Base-by-base conservation (phyloP, 768 basidiomycete genomes). In the Scleroderma bovista region DNA sequence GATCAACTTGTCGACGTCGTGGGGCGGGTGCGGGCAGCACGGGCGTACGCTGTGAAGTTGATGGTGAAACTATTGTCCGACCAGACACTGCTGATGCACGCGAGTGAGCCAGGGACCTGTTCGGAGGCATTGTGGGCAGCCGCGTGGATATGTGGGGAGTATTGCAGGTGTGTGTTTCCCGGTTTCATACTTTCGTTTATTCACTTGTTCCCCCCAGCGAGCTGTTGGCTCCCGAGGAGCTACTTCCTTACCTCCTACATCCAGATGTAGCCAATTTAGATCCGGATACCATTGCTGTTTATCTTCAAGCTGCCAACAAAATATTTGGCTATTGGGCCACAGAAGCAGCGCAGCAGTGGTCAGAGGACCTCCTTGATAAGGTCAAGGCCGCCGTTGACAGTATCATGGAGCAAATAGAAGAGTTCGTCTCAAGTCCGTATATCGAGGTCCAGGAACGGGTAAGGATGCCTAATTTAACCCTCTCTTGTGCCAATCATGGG, bases 61-160 rank as follows among this genome's bases (percentile, higher is more conserved):
- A 87, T 94, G 83, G 81, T 84, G 52, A 83, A 84, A 44, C 61
- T 98, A 9, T 65, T 98, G 37, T 79, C 77, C 42, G 94, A 98
- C 55, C 86, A 90, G 39, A 75, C 77, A 0, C 78, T 94, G 58
- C 56, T 92, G 45, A 71, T 76, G 47, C 83, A 82, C 61, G 81
- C 83, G 3, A 69, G 72, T 17, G 85, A 89, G 19, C 77, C 79
- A 44, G 84, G 81, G 1, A 84, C 82, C 61, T 94, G 90, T 59
- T 79, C 84, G 0, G 90, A 94, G 60, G 80, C 95, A 9, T 71
- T 96, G 2, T 92, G 89, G 80, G 96, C 94, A 1, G 94, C 93
- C 10, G 92, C 93, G 6, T 99, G 91, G 89, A 88, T 97, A 57
- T 93, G 90, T 54, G 95, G 94, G 17, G 96, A 99, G 69, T 91